phyloP scores from a whole-genome alignment of 164 flowering plant genomes.

The Umbellularia californica region DNA sequence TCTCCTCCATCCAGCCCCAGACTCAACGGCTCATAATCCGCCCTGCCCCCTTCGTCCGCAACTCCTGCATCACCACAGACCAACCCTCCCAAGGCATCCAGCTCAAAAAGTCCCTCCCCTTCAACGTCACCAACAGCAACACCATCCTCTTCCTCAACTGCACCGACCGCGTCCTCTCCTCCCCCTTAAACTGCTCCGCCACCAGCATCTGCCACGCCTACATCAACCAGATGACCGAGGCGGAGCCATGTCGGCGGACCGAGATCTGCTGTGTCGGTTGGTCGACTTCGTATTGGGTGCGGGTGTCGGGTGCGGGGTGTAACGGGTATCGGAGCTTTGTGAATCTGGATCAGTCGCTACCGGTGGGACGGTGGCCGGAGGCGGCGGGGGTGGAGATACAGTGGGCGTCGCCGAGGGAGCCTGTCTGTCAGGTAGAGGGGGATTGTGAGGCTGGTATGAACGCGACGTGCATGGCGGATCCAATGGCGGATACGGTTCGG shows the following conservation, averaged over 20 bases:
- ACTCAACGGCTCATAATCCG: constrained; percentile 25
- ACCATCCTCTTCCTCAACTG: constrained; percentile 55
- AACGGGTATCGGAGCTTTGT: constrained; percentile 50
- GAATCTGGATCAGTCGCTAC: constrained; percentile 27
- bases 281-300: constrained; percentile 32
- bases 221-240: constrained; percentile 3
- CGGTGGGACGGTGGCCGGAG: constrained; percentile 39
- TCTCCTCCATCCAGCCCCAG: constrained; percentile 29
- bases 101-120: constrained; percentile 44
- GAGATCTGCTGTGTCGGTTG: constrained; percentile 42
- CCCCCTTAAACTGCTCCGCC: constrained; percentile 41
- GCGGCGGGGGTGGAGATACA: constrained; percentile 52
- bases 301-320: constrained; percentile 38
- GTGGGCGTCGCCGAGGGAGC: constrained; percentile 48
- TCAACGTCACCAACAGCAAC: constrained; percentile 55
- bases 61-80: constrained; percentile 31
- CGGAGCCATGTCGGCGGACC: constrained; percentile 22
- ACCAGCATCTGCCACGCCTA: constrained; percentile 35
- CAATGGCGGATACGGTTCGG: constrained; percentile 10
- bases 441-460: constrained; percentile 32
- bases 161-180: constrained; percentile 20
- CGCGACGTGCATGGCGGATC: constrained; percentile 42
- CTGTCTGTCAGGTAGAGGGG: constrained; percentile 29
- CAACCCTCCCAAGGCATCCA: constrained; percentile 33
- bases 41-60: constrained; percentile 19